Conservation (phyloP, 2,329 filamentous ascomycete genomes). For the Teratosphaeriaceae sp. region DNA sequence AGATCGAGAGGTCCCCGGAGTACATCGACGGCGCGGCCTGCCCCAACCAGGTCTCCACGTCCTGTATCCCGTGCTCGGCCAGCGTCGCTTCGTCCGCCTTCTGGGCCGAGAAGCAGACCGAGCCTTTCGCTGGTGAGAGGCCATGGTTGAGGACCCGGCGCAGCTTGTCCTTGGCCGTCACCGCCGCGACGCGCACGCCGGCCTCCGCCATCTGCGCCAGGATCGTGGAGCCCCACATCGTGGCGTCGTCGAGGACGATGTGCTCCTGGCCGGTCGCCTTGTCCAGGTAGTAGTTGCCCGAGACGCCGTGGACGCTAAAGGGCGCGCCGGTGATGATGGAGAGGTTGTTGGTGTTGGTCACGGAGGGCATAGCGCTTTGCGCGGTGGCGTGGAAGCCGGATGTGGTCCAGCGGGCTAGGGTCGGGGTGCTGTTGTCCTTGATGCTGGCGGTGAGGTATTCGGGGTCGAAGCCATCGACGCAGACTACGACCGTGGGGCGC, state of each 20-base stretch:
- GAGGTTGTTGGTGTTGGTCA: conserved; percentile 42
- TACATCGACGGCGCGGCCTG: conserved; percentile 34
- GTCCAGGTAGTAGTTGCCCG: conserved; percentile 41
- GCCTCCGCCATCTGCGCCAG: conserved; percentile 34
- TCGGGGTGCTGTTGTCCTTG: conserved; percentile 30
- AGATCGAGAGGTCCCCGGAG: conserved; percentile 39
- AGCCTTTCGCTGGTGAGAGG: conserved; percentile 16
- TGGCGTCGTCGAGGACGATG: conserved; percentile 37
- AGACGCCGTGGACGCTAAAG: conserved; percentile 35
- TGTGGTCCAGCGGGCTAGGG: conserved; percentile 25
- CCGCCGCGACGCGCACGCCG: conserved; percentile 36
- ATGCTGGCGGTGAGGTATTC: conserved; percentile 34
- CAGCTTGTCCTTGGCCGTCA: conserved; percentile 42
- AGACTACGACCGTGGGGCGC: conserved; percentile 36
- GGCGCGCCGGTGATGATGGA: conserved; percentile 40
- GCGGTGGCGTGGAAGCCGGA: conserved; percentile 35
- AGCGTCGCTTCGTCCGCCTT: conserved; percentile 25
- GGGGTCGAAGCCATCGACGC: conserved; percentile 41
- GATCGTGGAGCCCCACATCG: conserved; percentile 38
- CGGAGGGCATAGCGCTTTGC: conserved; percentile 37
- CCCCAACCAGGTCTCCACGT: conserved; percentile 35
- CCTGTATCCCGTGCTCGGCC: conserved; percentile 30
- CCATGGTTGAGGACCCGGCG: conserved; percentile 36
- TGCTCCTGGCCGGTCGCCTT: conserved; percentile 32
- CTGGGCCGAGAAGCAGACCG: conserved; percentile 38